Conservation (phyloP, 768 basidiomycete species). For the Pluteus cervinus region DNA sequence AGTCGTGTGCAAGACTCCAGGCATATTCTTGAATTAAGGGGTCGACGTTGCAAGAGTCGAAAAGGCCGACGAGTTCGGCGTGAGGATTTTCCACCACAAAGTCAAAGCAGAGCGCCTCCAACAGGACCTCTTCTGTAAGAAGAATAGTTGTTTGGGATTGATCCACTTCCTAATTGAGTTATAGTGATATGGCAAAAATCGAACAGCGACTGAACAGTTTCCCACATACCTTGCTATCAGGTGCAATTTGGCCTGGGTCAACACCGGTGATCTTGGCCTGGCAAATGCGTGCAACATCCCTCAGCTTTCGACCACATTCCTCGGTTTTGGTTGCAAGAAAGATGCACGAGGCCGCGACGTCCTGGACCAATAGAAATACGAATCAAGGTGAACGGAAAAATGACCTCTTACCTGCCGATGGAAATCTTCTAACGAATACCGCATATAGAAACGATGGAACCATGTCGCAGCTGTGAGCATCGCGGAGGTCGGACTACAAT, state of each 20-base stretch:
- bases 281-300: constrained; percentile 76
- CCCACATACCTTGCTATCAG: constrained; percentile 57
- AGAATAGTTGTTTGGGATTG: constrained; percentile 64
- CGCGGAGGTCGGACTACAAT: constrained; percentile 67
- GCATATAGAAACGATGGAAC: constrained; percentile 91
- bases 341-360: constrained; percentile 80
- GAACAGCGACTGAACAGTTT: neutral
- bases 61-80: constrained; percentile 66
- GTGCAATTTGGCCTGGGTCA: constrained; percentile 50
- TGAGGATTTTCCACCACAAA: constrained; percentile 77
- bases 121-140: constrained; percentile 67
- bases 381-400: constrained; percentile 8
- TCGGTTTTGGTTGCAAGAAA: constrained; percentile 91
- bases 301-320: constrained; percentile 79
- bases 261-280: constrained; percentile 58
- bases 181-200: constrained; percentile 5
- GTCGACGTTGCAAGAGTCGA: constrained; percentile 47
- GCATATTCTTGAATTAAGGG: constrained; percentile 61
- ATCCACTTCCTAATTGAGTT: constrained; percentile 59
- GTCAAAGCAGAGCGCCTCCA: constrained; percentile 84
- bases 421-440: constrained; percentile 77
- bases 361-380: constrained; percentile 34
- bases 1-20: constrained; percentile 86
- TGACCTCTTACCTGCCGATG: constrained; percentile 62
- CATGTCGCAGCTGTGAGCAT: constrained; percentile 85